These are phyloP conservation scores for Metschnikowia santaceciliae DNA, from an alignment of 805 yeast species.

Conservation along the genomic window DNA sequence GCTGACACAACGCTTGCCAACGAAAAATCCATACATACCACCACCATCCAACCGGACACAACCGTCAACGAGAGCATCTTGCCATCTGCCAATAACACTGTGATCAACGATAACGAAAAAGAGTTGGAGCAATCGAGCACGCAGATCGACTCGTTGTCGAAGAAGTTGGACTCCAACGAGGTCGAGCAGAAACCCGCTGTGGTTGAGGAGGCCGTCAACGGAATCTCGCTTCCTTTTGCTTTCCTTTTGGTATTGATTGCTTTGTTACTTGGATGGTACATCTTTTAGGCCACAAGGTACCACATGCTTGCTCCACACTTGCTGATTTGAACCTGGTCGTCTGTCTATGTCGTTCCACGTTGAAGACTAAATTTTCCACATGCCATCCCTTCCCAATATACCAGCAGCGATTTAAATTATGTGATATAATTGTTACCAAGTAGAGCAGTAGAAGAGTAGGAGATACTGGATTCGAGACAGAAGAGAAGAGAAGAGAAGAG, in stretches of 20 bases:
- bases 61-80: constrained; percentile 7
- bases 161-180: constrained; percentile 41
- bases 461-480: too few species aligned
- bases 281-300: constrained; percentile 38
- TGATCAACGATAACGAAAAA: constrained; percentile 16
- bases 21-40: constrained; percentile 9
- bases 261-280: constrained; percentile 71
- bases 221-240: constrained; percentile 54
- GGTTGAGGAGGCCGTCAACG: constrained; percentile 35
- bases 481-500: too few species aligned
- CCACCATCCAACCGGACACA: constrained; percentile 5
- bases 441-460: too few species aligned
- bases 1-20: constrained; percentile 15
- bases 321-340: neutral
- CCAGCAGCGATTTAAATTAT: constrained; percentile 1
- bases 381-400: neutral
- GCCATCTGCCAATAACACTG: constrained; percentile 8
- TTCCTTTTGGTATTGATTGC: constrained; percentile 41
- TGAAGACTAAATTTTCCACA: neutral
- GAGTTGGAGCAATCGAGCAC: constrained; percentile 39
- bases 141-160: constrained; percentile 40
- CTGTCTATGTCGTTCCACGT: neutral
- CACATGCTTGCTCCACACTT: neutral
- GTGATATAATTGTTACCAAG: neutral
- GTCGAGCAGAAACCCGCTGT: constrained; percentile 17